Evolutionary conservation across 345 rosid species (phyloP), one percentile per base, ranked within the genome.

Genomic region (Citrus glauca): DNA sequence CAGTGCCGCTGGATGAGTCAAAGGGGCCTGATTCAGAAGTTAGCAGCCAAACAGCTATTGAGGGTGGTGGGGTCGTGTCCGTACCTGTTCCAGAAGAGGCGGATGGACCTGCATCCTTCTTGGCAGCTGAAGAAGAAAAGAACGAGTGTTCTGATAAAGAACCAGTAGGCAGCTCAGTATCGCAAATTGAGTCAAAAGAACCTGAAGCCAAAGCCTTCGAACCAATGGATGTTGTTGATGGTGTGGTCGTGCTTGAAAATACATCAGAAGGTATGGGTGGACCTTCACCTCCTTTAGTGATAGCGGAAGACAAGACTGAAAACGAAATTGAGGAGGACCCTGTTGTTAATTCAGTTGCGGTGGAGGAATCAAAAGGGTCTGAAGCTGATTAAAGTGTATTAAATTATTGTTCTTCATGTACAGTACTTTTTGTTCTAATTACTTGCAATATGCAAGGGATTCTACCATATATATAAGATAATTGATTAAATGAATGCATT

Each of bases 41-140:
- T n/a, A 71, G 57, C 56, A 78, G 68, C 20, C 30, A 72, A 59
- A 53, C 63, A 16, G 74, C 70, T 78, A 20, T 72, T 64, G 69
- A 72, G 66, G 83, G 30, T 65, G 80, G 74, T 81, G 87, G 16
- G 55, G 10, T 42, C 59, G 77, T 70, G 48, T 53, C 78, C 38
- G 79, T 71, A 78, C 69, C 69, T 69, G 24, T 61, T 24, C 65
- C 66, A 70, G 76, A 79, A 35, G 78, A 70, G 27, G 33, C 14
- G 45, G 77, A 27, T 76, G 38, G 19, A 60, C 74, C 78, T 78
- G 27, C 74, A 4, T 10, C 75, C 59, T 25, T 71, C 45, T 62
- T 63, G 40, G 81, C 24, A 22, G 1, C 22, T 9, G 73, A 63
- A 63, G 84, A 72, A 53, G 73, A 45, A 66, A 82, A 79, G 40